phyloP scores from a whole-genome alignment of 208 protist species.

The Strigomonas culicis region DNA sequence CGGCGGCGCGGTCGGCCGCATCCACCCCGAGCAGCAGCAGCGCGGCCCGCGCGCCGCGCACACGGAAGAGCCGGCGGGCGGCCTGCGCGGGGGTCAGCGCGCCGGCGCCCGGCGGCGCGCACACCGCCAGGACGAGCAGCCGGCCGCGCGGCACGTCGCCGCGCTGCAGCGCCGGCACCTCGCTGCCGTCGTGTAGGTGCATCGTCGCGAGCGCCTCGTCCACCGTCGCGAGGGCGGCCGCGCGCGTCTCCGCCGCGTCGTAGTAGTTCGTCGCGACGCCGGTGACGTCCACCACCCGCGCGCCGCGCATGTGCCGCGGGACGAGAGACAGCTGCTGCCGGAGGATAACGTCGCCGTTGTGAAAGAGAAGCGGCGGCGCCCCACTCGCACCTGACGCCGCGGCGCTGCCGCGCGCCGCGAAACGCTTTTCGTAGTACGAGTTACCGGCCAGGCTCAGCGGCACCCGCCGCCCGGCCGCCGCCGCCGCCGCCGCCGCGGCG shows the following conservation, averaged over 20 bases:
- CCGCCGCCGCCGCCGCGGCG: no score
- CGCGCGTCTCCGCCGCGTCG: slow-evolving; percentile 41
- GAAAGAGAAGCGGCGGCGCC: not conserved
- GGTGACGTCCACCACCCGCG: slow-evolving; percentile 66
- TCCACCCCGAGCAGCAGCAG: no score
- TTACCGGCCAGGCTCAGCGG: slow-evolving; percentile 60
- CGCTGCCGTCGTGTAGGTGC: slow-evolving; percentile 78
- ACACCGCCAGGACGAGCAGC: slow-evolving; percentile 45
- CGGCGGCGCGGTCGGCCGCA: no score
- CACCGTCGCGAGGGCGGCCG: slow-evolving; percentile 24
- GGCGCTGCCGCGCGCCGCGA: slow-evolving; percentile 9
- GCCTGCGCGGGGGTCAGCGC: no score
- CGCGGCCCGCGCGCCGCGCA: not conserved
- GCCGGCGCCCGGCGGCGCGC: slow-evolving; percentile 7
- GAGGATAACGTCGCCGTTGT: slow-evolving; percentile 39
- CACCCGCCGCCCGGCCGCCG: slow-evolving; percentile 3
- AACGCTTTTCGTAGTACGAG: slow-evolving; percentile 69
- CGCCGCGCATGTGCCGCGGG: slow-evolving; percentile 29
- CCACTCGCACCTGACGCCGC: not conserved
- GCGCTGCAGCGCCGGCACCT: slow-evolving; percentile 67
- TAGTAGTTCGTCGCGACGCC: slow-evolving; percentile 63
- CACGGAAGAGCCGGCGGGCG: no score
- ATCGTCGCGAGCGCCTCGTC: slow-evolving; percentile 67
- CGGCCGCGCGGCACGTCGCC: slow-evolving; percentile 52
- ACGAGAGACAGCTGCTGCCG: slow-evolving; percentile 23